Evolutionary conservation across 1,284 basidiomycete genomes (phyloP).

Genomic region (Cystobasidium slooffiae): DNA sequence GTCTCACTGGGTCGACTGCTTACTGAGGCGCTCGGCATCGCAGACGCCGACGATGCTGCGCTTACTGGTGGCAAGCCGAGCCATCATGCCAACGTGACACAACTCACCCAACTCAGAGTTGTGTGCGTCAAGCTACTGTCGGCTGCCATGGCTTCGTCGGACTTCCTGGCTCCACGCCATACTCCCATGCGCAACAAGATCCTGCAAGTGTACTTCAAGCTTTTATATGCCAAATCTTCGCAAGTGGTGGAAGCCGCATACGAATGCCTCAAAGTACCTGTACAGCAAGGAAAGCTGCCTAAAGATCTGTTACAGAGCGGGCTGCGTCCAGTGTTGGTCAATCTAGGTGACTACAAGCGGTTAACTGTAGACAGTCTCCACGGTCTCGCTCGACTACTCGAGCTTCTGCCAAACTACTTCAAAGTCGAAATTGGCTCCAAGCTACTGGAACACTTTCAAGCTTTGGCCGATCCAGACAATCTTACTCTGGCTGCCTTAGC

Average conservation of each 20-base stretch:
- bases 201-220: conserved; percentile 91
- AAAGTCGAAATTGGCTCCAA: conserved; percentile 99
- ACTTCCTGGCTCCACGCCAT: conserved; percentile 83
- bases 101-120: conserved; percentile 89
- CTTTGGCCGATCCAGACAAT: conserved; percentile 80
- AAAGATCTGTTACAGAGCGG: conserved; percentile 96
- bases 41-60: conserved; percentile 89
- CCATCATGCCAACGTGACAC: conserved; percentile 77
- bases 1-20: conserved; percentile 87
- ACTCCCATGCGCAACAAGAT: conserved; percentile 73
- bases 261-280: conserved; percentile 86
- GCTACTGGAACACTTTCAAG: conserved; percentile 91
- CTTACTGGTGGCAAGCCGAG: conserved; percentile 72
- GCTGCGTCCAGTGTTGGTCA: conserved; percentile 94
- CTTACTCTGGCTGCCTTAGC: conserved; percentile 76
- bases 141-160: conserved; percentile 90
- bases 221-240: conserved; percentile 88
- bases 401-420: conserved; percentile 97
- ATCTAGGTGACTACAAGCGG: conserved; percentile 93
- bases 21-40: conserved; percentile 91
- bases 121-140: conserved; percentile 92
- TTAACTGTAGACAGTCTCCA: conserved; percentile 93
- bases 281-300: conserved; percentile 87
- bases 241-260: conserved; percentile 97
- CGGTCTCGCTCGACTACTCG: conserved; percentile 91